Percentiles rank a stretch among this genome's conserved stretches.
Conservation (phyloP, 192 early-diverging fungal species). For the Coemansia sp. region DNA sequence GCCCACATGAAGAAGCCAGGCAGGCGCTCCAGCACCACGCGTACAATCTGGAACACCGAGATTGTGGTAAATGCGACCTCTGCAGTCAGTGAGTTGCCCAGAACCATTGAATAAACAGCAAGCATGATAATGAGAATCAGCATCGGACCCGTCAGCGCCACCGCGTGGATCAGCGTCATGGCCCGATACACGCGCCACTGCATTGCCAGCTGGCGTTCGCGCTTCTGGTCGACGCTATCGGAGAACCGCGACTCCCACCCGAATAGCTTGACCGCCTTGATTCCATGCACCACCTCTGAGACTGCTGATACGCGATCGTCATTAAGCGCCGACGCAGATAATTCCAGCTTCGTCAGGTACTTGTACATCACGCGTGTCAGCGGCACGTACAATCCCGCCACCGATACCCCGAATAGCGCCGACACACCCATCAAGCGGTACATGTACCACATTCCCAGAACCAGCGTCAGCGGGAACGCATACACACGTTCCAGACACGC, state of each 20-base stretch:
- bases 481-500: conserved; percentile 63
- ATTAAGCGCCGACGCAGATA: conserved; percentile 56
- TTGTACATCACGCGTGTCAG: conserved; percentile 56
- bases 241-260: conserved; percentile 78
- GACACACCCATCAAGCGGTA: conserved; percentile 76
- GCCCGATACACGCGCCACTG: conserved; percentile 55
- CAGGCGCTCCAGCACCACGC: conserved; percentile 62
- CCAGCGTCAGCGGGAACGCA: conserved; percentile 61
- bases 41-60: conserved; percentile 68
- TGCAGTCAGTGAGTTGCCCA: conserved; percentile 59
- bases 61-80: conserved; percentile 71
- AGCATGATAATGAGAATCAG: conserved; percentile 64
- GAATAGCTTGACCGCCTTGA: conserved; percentile 90
- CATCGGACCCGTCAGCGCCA: conserved; percentile 62
- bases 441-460: conserved; percentile 69
- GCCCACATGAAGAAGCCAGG: conserved; percentile 61
- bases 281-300: conserved; percentile 84
- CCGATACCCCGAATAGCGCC: conserved; percentile 69
- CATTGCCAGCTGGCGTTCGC: conserved; percentile 64
- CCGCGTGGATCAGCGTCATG: conserved; percentile 55
- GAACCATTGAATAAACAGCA: conserved; percentile 60
- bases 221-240: conserved; percentile 61
- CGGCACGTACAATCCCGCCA: conserved; percentile 64
- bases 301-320: conserved; percentile 77
- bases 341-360: conserved; percentile 57